Conservation (phyloP, 2,329 filamentous ascomycete species). For the Penicillium sp. region DNA sequence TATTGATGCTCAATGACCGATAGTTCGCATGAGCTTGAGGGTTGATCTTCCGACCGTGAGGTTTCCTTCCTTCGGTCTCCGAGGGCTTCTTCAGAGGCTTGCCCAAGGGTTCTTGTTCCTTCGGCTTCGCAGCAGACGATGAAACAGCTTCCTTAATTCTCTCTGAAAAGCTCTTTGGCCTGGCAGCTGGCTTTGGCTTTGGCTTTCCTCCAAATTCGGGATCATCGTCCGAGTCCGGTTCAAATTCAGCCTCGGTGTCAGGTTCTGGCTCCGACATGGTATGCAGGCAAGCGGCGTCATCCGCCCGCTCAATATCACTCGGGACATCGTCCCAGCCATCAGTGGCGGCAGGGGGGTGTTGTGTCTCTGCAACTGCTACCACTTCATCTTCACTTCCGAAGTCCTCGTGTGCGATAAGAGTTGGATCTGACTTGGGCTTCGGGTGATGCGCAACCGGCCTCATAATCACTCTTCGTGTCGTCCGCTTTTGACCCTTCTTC, state of each 20-base stretch:
- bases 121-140: constrained; percentile 16
- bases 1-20: constrained; percentile 48
- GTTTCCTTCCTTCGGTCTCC: constrained; percentile 22
- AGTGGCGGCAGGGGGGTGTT: constrained; percentile 16
- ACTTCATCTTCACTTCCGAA: constrained; percentile 31
- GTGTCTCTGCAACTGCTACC: constrained; percentile 32
- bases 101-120: constrained; percentile 8
- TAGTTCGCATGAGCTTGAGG: constrained; percentile 51
- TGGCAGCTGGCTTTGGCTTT: constrained; percentile 21
- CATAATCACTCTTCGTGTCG: constrained; percentile 47
- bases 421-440: constrained; percentile 24
- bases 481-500: constrained; percentile 52
- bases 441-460: constrained; percentile 40
- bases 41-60: constrained; percentile 41
- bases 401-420: constrained; percentile 17
- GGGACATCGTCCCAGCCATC: constrained; percentile 13
- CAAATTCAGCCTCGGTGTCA: constrained; percentile 21
- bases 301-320: constrained; percentile 7
- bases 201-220: constrained; percentile 29
- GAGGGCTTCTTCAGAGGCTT: constrained; percentile 14
- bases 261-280: constrained; percentile 32
- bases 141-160: constrained; percentile 40
- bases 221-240: constrained; percentile 28
- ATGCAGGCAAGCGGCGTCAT: constrained; percentile 27
- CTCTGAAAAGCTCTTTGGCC: constrained; percentile 37